Base-by-base conservation (phyloP, 108 stramenopile genomes). In the Nannochloropsis oceanica region DNA sequence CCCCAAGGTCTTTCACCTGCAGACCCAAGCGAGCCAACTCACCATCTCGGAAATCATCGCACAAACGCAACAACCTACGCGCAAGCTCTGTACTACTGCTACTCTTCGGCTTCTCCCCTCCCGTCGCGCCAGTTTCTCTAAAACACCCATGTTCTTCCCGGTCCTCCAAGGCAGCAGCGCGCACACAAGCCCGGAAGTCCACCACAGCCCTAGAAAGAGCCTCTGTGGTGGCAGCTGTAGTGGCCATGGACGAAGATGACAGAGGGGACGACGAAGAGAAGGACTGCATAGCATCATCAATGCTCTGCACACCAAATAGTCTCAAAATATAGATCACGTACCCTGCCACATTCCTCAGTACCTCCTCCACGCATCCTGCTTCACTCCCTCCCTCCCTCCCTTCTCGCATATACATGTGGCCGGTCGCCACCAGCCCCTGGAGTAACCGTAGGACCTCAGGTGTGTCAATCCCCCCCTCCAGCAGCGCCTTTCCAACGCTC, bases 1-100 rank as follows among this genome's bases (percentile, higher is more conserved):
- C 83, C 22, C 13, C 26, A 43, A 80, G 46, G 83, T 87, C 87
- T 25, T 84, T 44, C 24, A 87, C 83, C 79, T 87, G 80, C 24
- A 87, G 44, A 18, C 87, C 87, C 26, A 87, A 46, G 25, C 79
- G 11, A 43, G 79, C 43, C 20, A 87, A 79, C 26, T 25, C 81
- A 13, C 82, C 83, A 44, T 87, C 87, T 26, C 87, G 87, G 13
- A 44, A 26, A 27, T 84, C 42, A 80, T 87, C 87, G 80, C 34
- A 26, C 7, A 87, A 83, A 42, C 42, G 44, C 9, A 87, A 43
- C 50, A 84, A 25, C 59, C 22, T 87, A 80, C 44, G 83, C 83
- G 87, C n/a, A 20, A 2, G 79, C 10, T 13, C 46, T 8, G 27
- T 7, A 5, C 3, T 26, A 50, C 83, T 25, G 44, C 83, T 24